Evolutionary conservation across 441 rosid genomes (phyloP).

Genomic region (Pelargonium myrrhifolium): DNA sequence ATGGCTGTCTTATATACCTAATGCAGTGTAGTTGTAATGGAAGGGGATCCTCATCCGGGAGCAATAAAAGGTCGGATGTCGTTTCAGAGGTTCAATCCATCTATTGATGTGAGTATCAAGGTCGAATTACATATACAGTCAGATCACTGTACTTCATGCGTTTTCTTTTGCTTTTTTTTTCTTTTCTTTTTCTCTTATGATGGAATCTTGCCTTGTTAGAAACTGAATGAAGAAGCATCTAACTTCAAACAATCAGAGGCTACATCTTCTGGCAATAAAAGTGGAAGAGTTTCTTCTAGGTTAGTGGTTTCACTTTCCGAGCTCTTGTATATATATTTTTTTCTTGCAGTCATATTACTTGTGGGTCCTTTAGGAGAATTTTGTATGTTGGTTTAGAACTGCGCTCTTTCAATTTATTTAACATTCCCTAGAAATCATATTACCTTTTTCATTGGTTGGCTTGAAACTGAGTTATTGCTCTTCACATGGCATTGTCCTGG

Average conservation of each 20-base stretch:
- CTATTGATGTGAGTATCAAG: constrained; percentile 67
- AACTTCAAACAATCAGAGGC: constrained; percentile 28
- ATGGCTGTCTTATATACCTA: constrained; percentile 1
- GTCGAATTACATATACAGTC: no score
- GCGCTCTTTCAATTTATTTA: no score
- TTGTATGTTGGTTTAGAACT: no score
- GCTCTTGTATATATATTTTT: background rate
- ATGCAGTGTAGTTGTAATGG: constrained; percentile 74
- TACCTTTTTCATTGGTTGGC: no score
- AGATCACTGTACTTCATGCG: constrained; percentile 5
- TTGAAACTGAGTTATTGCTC: no score
- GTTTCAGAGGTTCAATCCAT: constrained; percentile 85
- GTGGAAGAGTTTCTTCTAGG: constrained; percentile 40
- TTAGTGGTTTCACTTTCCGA: constrained; percentile 18
- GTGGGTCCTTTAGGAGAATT: no score
- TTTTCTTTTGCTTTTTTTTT: constrained; percentile 16
- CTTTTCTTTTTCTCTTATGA: constrained; percentile 21
- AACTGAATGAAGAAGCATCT: constrained; percentile 54
- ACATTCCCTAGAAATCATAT: no score
- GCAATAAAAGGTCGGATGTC: constrained; percentile 79
- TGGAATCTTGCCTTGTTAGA: constrained; percentile 43
- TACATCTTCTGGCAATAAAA: constrained; percentile 32
- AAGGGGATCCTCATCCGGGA: constrained; percentile 89
- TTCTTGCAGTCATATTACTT: background rate
- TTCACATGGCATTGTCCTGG: no score